Conservation (phyloP, 1,284 basidiomycete species). For the Tilletia setariae region DNA sequence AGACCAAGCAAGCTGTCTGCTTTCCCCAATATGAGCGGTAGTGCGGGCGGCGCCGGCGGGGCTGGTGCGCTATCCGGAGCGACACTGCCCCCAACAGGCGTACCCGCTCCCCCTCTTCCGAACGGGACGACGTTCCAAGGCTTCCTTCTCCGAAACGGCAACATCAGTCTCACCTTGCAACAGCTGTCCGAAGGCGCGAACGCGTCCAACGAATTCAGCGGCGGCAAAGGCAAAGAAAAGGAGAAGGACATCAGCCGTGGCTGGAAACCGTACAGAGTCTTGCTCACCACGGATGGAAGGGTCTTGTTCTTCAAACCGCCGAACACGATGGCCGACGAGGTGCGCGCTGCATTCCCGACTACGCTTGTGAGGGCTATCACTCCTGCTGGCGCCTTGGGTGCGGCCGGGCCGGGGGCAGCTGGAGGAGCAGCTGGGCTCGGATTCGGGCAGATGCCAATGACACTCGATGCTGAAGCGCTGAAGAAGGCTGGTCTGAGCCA, state of each 20-base stretch:
- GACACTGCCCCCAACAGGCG: neutral
- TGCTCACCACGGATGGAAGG: slow-evolving; percentile 37
- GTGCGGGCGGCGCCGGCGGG: neutral
- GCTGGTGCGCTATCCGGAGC: neutral
- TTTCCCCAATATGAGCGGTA: neutral
- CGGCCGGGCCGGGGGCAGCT: neutral
- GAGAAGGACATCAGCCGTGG: slow-evolving; percentile 49
- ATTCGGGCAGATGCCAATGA: neutral
- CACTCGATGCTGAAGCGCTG: slow-evolving; percentile 32
- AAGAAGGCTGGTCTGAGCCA: slow-evolving; percentile 37
- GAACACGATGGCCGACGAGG: slow-evolving; percentile 42
- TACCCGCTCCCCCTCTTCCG: slow-evolving; percentile 25
- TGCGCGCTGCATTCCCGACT: slow-evolving; percentile 41
- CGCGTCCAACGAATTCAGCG: neutral
- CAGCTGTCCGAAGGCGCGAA: slow-evolving; percentile 31
- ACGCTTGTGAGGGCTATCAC: slow-evolving; percentile 23
- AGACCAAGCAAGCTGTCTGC: slow-evolving; percentile 9
- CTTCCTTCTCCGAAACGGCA: slow-evolving; percentile 41
- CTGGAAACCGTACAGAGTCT: slow-evolving; percentile 52
- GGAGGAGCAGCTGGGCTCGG: slow-evolving; percentile 4
- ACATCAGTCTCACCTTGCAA: slow-evolving; percentile 38
- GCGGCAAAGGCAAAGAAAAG: slow-evolving; percentile 29
- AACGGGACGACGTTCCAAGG: slow-evolving; percentile 38
- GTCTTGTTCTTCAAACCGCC: slow-evolving; percentile 51
- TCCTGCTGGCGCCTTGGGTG: neutral